These are phyloP conservation scores for Tagetes patula DNA, from an alignment of 129 eudicot species.

Conservation along the genomic window DNA sequence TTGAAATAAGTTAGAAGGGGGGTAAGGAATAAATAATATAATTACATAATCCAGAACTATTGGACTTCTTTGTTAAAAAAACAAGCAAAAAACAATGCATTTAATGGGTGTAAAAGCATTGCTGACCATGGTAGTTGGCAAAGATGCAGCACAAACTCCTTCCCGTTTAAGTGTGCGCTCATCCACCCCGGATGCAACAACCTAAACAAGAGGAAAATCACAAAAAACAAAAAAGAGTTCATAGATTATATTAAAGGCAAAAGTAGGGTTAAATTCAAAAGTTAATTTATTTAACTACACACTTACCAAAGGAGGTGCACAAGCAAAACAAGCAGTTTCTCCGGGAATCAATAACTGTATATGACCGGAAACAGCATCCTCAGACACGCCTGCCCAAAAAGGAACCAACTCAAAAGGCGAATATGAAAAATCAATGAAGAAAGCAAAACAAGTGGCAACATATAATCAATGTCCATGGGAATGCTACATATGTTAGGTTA, in stretches of 20 bases:
- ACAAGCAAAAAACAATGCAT: not conserved
- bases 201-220: slow-evolving; percentile 40
- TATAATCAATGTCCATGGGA: not conserved
- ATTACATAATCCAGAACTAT: not conserved
- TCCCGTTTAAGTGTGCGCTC: slow-evolving; percentile 97
- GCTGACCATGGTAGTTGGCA: slow-evolving; percentile 90
- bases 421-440: not conserved
- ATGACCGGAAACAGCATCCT: slow-evolving; percentile 99
- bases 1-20: not conserved
- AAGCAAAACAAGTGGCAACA: not conserved
- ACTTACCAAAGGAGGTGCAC: slow-evolving; percentile 96
- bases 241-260: not conserved
- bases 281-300: not conserved
- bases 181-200: slow-evolving; percentile 96
- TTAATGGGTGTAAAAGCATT: slow-evolving; percentile 4
- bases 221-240: slow-evolving; percentile 16
- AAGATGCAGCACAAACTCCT: slow-evolving; percentile 98
- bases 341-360: slow-evolving; percentile 94
- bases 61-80: not conserved
- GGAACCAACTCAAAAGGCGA: slow-evolving; percentile 8
- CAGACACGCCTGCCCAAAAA: slow-evolving; percentile 78
- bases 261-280: not conserved
- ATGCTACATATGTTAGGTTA: slow-evolving; percentile 8
- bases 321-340: slow-evolving; percentile 97
- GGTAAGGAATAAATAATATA: not conserved